Conservation (phyloP, 176 grass and related monocot genomes). For the Typha latifolia region DNA sequence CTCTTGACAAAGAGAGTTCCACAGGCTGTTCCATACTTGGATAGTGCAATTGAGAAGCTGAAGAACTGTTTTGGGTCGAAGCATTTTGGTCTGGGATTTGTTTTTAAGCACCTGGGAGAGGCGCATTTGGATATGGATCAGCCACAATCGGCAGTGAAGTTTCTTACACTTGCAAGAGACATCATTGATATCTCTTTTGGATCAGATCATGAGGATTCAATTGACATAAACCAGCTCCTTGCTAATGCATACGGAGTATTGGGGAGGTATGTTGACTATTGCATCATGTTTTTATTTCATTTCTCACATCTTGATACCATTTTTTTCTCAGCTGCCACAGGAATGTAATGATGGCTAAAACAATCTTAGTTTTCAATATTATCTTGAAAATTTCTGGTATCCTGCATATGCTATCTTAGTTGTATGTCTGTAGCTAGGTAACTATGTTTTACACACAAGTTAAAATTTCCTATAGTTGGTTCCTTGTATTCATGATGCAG, state of each 20-base stretch:
- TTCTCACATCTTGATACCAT: not conserved
- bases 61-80: constrained; percentile 51
- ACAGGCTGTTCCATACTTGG: constrained; percentile 58
- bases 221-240: constrained; percentile 45
- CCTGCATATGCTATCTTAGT: too few species aligned
- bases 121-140: constrained; percentile 41
- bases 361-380: too few species aligned
- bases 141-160: constrained; percentile 35
- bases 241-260: constrained; percentile 66
- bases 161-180: constrained; percentile 35
- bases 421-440: too few species aligned
- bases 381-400: too few species aligned
- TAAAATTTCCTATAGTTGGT: too few species aligned
- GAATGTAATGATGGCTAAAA: not conserved
- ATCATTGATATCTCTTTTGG: constrained; percentile 50
- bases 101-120: constrained; percentile 56
- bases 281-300: not conserved
- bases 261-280: constrained; percentile 40
- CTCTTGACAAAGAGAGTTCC: constrained; percentile 32
- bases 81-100: constrained; percentile 72
- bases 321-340: not conserved
- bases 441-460: too few species aligned
- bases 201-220: constrained; percentile 51
- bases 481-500: too few species aligned
- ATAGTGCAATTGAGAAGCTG: constrained; percentile 51